These are phyloP conservation scores for Ganoderma resinaceum DNA, from an alignment of 1,284 basidiomycete genomes.

Conservation along the genomic window DNA sequence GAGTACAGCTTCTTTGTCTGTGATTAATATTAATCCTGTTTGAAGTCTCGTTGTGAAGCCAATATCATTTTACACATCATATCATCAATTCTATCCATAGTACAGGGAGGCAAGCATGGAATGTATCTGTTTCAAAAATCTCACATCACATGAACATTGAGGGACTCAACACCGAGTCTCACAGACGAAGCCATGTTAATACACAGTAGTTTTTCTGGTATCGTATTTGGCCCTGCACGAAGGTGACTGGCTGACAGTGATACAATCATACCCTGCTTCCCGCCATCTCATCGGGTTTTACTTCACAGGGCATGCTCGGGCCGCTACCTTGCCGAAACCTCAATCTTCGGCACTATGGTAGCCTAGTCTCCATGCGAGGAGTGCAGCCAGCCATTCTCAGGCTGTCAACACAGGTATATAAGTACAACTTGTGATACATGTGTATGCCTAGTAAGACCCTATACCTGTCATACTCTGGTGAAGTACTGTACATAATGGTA, in stretches of 20 bases:
- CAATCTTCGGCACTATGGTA: slow-evolving; percentile 3
- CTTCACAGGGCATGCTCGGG: slow-evolving; percentile 14
- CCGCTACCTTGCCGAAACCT: slow-evolving; percentile 12
- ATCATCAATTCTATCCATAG: no score
- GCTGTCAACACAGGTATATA: no score
- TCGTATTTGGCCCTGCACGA: slow-evolving; percentile 13
- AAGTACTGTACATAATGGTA: background rate
- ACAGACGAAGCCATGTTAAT: slow-evolving; percentile 21
- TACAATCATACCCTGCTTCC: background rate
- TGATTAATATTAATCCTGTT: no score
- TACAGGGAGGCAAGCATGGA: slow-evolving; percentile 1
- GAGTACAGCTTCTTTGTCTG: no score
- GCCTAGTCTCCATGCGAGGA: background rate
- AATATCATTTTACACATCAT: no score
- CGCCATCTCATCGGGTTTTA: background rate
- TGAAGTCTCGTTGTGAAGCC: no score
- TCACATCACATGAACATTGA: background rate
- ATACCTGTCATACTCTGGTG: background rate
- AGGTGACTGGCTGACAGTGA: slow-evolving; percentile 6
- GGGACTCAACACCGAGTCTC: background rate
- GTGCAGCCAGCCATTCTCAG: background rate
- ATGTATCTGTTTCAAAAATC: background rate
- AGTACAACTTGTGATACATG: no score
- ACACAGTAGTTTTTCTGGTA: background rate
- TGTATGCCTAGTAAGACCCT: background rate